Evolutionary conservation across 768 basidiomycete species (phyloP), one percentile per base, ranked within the genome.

Genomic region (Glaciozyma martinii): DNA sequence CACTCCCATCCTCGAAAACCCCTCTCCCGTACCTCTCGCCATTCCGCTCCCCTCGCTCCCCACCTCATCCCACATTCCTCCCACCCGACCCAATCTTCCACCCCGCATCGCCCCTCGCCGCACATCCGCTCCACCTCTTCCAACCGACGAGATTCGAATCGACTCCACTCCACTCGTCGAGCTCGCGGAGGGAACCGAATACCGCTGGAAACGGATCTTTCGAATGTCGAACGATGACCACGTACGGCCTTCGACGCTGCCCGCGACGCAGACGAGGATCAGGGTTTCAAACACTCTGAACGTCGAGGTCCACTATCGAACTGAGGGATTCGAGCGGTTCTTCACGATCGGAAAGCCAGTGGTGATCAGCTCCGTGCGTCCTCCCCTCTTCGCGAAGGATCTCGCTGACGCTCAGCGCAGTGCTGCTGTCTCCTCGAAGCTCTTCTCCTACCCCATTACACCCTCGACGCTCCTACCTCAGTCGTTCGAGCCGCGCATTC

Each of bases 321-420:
- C 33, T 13, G 67, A 62, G 8, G 57, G 46, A 1, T 60, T 59
- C 29, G 67, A 68, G 13, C 62, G 58, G 53, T 21, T 62, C 7
- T 43, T 68, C 12, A 60, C 63, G 13, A 68, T 68, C 8, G 37
- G 57, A 44, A 68, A 65, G 56, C 67, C 67, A 3, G 40, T 65
- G 33, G 46, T 40, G 23, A 60, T 68, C 58, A 55, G 63, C 30
- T 29, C 50, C 27, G 50, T 52, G 50, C 8, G 50, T 29, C 27
- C 3, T 40, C 29, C 5, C 53, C 16, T 8, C 27, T 15, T 7
- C 16, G 8, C 16, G n/a, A 3, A 12, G 37, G 15, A 40, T 12
- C 7, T 40, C 37, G 15, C 50, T 19, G 27, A 25, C 18, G 12
- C 50, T 29, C 0, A 1, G 5, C 30, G 29, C 61, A 68, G 50